Evolutionary conservation across 768 basidiomycete species (phyloP), one percentile per base, ranked within the genome.

Genomic region (Russula griseocarnosa): DNA sequence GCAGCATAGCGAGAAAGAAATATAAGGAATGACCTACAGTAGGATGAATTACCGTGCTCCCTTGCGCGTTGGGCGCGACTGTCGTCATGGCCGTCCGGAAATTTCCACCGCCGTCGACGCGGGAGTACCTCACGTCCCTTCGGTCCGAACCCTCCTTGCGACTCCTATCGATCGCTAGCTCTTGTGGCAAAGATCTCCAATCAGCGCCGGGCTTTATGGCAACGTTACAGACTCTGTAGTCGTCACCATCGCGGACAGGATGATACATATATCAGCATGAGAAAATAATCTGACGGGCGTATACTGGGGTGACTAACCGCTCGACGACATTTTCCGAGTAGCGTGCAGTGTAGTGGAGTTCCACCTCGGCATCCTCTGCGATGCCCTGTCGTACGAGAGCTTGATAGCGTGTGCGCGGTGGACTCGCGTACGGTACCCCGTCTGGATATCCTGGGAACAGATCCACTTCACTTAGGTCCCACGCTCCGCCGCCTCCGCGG

Each of bases 1-100:
- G 54, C 58, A 3, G 28, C 9, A 20, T 32, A 32, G n/a, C 7
- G 24, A 16, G 3, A 55, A 24, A 40, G 44, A 61, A 30, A 24
- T 36, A 30, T 24, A 30, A 16, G 20, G 32, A 47, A 50, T 26
- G 32, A 71, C 76, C 69, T 61, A 82, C 82, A 13, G 74, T 73
- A 0, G 82, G 83, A 66, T 83, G 82, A 13, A 83, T 68, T 16
- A 80, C 76, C 2, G 67, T 67, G 18, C 74, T 75, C 49, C 77
- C 76, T 56, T 88, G 87, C 3, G 70, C 65, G n/a, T 76, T 76
- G 1, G 89, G 89, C 7, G 69, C 63, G 13, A 82, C 75, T 1
- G 69, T 75, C 9, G 90, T 90, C 76, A 87, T 73, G 0, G 85
- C 84, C 38, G 88, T 90, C 40, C 78, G 79, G 71, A 91, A 91